A percentile compares a stretch with the other conserved stretches of the same genome.
These are phyloP conservation scores for Phytophthora ohioensis DNA, from an alignment of 352 stramenopile genomes.

Conservation along the genomic window DNA sequence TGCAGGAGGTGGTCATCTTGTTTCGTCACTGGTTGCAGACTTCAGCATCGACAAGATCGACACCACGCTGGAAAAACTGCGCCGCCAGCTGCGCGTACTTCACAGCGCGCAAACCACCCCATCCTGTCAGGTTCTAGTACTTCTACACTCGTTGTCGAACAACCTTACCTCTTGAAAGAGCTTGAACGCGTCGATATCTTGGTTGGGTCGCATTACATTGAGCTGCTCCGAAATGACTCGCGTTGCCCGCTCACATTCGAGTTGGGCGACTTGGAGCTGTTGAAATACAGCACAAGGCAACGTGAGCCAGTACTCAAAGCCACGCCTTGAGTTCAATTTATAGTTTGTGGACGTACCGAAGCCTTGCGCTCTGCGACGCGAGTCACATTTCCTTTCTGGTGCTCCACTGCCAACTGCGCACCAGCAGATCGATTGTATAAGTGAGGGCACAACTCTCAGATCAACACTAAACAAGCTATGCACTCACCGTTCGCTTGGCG, in stretches of 20 bases:
- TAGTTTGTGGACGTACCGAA: constrained; percentile 43
- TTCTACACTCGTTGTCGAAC: not conserved
- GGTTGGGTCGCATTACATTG: constrained; percentile 14
- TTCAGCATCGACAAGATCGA: constrained; percentile 9
- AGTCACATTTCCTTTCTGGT: constrained; percentile 70
- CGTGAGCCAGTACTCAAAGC: not conserved
- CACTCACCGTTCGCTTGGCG: constrained; percentile 63
- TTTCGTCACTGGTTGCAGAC: not conserved
- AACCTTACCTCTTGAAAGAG: constrained; percentile 43
- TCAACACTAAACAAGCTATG: not conserved
- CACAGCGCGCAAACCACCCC: not conserved
- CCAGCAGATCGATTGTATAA: not conserved
- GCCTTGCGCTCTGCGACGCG: constrained; percentile 65
- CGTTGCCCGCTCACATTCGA: constrained; percentile 42
- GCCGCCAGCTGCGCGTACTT: constrained; percentile 36
- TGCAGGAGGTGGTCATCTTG: constrained; percentile 7
- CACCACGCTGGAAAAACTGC: constrained; percentile 37
- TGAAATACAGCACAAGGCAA: not conserved
- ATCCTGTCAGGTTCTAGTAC: constrained; percentile 3
- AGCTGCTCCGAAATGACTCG: constrained; percentile 40
- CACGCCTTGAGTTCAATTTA: not conserved
- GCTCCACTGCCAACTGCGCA: constrained; percentile 54
- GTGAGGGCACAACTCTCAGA: not conserved
- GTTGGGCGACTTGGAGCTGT: constrained; percentile 44
- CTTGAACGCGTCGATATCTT: constrained; percentile 19